Evolutionary conservation across 129 eudicot species (phyloP).

Genomic region (Arctium lappa): DNA sequence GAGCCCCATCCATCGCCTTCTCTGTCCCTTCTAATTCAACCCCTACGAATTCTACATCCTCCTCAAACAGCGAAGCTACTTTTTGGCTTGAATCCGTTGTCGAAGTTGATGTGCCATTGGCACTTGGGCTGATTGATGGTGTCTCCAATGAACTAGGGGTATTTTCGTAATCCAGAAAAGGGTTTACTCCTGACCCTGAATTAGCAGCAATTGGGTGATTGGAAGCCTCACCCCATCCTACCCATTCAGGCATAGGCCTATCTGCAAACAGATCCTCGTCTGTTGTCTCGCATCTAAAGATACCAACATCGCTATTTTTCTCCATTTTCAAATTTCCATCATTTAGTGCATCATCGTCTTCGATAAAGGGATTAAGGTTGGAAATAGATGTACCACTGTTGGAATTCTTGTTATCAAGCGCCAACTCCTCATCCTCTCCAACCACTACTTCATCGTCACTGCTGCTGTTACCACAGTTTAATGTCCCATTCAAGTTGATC

Average conservation of each 20-base stretch:
- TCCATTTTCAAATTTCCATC: conserved; percentile 17
- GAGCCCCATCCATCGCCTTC: conserved; percentile 84
- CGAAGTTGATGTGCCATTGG: conserved; percentile 42
- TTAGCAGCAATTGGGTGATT: conserved; percentile 21
- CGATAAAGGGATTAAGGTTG: conserved; percentile 11
- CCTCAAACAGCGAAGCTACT: conserved; percentile 74
- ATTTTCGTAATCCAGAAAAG: conserved; percentile 51
- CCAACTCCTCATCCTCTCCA: conserved; percentile 73
- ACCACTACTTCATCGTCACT: conserved; percentile 84
- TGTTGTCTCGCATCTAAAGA: conserved; percentile 47
- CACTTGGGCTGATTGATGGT: conserved; percentile 10
- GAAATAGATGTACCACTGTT: conserved; percentile 34
- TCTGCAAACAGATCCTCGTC: conserved; percentile 68
- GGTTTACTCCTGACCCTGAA: conserved; percentile 49
- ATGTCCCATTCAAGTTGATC: conserved; percentile 51
- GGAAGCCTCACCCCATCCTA: conserved; percentile 53
- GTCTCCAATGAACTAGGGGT: conserved; percentile 26
- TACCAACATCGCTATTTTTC: conserved; percentile 20
- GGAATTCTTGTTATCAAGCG: conserved; percentile 36
- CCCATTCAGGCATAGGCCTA: conserved; percentile 64
- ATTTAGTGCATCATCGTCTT: conserved; percentile 11
- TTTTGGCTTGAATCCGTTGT: conserved; percentile 20
- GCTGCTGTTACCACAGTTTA: conserved; percentile 49
- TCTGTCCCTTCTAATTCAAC: conserved; percentile 82
- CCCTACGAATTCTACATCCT: conserved; percentile 91